Evolutionary conservation across 306 rosid species (phyloP), one percentile per base, ranked within the genome.

Genomic region (Cucumis hystrix): DNA sequence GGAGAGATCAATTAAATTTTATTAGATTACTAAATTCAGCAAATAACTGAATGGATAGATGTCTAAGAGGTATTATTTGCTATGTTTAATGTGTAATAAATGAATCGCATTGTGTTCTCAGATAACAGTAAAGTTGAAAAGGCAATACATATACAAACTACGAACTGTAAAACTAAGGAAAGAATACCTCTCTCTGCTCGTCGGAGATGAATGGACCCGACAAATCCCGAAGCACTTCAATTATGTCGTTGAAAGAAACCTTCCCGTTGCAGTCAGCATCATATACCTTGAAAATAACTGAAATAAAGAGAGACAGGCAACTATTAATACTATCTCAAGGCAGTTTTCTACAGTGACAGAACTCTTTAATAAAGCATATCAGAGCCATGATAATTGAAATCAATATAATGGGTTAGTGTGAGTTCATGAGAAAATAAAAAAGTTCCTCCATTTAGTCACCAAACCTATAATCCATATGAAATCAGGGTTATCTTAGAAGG

Each of bases 221-320:
- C 82, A 92, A 81, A 87, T 95, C 99, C 62, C 80, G 82, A 35
- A 95, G 87, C 75, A 95, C 97, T 84, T 89, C 86, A 73, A 95
- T 60, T 41, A 95, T 87, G 79, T 95, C 92, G 21, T 87, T 82
- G 82, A 89, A 89, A 49, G 93, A 88, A 49, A 95, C 93, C 85
- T 88, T 95, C 43, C 97, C 97, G 3, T 91, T 91, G 47, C 77
- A 75, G 63, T 95, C 93, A 8, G 92, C 84, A 87, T 95, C 99
- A 62, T 89, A 90, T 54, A 95, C 88, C 82, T 83, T 92, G 89
- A 95, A 95, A 77, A 95, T 91, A 80, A 90, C 97, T 90, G 89
- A 49, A 72, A 72, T 51, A 16, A 45, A 47, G 75, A 70, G 59
- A 47, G 21, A 45, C 58, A 7, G 28, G 59, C 14, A 72, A 72